These are phyloP conservation scores for Ustilago trichophora DNA, from an alignment of 1,284 basidiomycete genomes.

Conservation along the genomic window DNA sequence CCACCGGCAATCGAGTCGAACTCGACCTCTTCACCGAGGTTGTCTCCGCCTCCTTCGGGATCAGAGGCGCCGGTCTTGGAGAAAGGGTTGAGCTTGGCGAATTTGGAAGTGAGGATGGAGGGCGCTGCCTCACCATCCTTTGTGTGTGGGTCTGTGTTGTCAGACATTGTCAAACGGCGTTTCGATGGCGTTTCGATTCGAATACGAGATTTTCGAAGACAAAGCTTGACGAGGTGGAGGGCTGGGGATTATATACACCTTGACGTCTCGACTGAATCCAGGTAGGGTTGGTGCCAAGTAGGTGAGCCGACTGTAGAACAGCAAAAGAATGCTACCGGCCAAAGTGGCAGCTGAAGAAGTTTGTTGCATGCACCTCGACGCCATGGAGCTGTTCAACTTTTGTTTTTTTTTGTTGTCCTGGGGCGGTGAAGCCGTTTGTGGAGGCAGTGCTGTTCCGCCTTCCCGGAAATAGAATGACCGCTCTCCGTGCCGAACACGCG, in stretches of 20 bases:
- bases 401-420: not conserved
- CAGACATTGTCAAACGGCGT: constrained; percentile 24
- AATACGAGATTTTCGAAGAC: no score
- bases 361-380: constrained; percentile 1
- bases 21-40: constrained; percentile 56
- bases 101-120: constrained; percentile 45
- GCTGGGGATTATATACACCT: no score
- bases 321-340: no score
- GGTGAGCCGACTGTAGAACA: no score
- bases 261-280: no score
- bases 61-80: constrained; percentile 34
- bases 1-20: constrained; percentile 55
- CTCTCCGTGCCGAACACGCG: not conserved
- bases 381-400: constrained; percentile 3
- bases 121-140: constrained; percentile 38
- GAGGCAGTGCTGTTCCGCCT: no score
- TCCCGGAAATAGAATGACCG: not conserved
- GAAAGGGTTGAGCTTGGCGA: constrained; percentile 56
- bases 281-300: no score
- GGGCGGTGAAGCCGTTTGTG: no score
- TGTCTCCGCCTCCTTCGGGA: constrained; percentile 49
- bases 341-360: no score
- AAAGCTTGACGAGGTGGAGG: no score
- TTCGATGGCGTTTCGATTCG: no score
- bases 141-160: constrained; percentile 28